Percentiles rank a stretch among this genome's conserved stretches.
Evolutionary conservation across 768 basidiomycete species (phyloP).

Genomic region (Calocera cornea): DNA sequence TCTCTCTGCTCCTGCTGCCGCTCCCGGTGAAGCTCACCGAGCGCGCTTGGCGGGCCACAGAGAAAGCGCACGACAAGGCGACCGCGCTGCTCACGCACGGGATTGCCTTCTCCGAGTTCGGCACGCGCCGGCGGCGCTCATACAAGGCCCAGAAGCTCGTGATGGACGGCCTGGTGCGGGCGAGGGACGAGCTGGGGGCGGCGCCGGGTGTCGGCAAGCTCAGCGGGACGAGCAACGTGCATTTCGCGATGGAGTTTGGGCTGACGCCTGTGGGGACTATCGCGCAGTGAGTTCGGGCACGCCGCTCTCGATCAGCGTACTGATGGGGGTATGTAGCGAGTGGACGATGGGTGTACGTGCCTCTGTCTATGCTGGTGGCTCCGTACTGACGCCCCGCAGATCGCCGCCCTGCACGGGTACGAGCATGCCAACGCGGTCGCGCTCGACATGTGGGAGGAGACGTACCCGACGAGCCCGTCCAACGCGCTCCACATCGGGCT

Average conservation of each 20-base stretch:
- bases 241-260: constrained; percentile 66
- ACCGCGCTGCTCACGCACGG: constrained; percentile 45
- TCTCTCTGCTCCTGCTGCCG: background rate
- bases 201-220: constrained; percentile 35
- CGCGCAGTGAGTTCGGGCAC: constrained; percentile 49
- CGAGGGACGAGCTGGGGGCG: constrained; percentile 34
- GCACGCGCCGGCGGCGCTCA: constrained; percentile 67
- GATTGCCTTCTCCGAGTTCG: constrained; percentile 73
- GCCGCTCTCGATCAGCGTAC: background rate
- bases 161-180: constrained; percentile 52
- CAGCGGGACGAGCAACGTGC: constrained; percentile 80
- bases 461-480: constrained; percentile 37
- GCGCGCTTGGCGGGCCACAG: constrained; percentile 19
- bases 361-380: background rate
- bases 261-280: constrained; percentile 65
- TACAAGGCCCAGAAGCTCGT: constrained; percentile 66
- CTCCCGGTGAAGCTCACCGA: background rate
- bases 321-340: constrained; percentile 56
- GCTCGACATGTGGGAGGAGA: constrained; percentile 74
- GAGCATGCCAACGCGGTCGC: constrained; percentile 57
- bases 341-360: constrained; percentile 77
- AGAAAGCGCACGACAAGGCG: constrained; percentile 60
- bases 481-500: constrained; percentile 49
- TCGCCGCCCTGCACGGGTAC: constrained; percentile 77
- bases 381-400: constrained; percentile 28